Base-by-base conservation (phyloP, 345 rosid genomes). In the Eucalyptus brandiana region DNA sequence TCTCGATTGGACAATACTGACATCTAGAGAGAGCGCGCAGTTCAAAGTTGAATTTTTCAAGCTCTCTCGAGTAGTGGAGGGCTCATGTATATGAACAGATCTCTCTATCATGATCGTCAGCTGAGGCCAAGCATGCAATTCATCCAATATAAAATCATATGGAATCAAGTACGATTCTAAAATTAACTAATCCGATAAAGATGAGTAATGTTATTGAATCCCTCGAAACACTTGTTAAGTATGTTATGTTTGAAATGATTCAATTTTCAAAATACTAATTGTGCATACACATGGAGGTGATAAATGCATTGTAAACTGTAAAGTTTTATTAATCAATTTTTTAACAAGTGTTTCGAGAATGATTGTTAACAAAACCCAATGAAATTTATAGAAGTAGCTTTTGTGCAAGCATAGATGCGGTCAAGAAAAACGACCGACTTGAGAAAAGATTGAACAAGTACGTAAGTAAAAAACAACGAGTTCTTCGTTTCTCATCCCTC, bases 271-370 rank as follows among this genome's bases (percentile, higher is more conserved):
- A 1, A 34, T 10, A 19, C 13, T 17, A 69, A 69, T 32, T 17
- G 42, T 1, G 13, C 12, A 69, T 69, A 3, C 24, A 32, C 42
- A 65, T 16, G 40, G 32, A 4, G 21, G 21, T 67, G 80, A 16
- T 17, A 32, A 32, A 18, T 0, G 2, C 37, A 8, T 32, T n/a
- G 40, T 0, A 67, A 67, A 16, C 2, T 17, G 0, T 67, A 32
- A 67, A 32, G 11, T 16, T 67, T 32, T 16, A 21, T 32, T 32
- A 69, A 18, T 9, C 4, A 10, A 69, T 32, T 32, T 18, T 9
- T 9, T 67, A 17, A 69, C 7, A 1, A 69, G 42, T 32, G 6
- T 69, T 17, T 69, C 14, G 0, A 37, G 45, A 5, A 23, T 40
- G 7, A 16, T 62, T 7, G 37, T 65, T 65, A n/a, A 65, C 37